Evolutionary conservation across 768 basidiomycete genomes (phyloP), one percentile per base, ranked within the genome.

Genomic region (Imleria badia): DNA sequence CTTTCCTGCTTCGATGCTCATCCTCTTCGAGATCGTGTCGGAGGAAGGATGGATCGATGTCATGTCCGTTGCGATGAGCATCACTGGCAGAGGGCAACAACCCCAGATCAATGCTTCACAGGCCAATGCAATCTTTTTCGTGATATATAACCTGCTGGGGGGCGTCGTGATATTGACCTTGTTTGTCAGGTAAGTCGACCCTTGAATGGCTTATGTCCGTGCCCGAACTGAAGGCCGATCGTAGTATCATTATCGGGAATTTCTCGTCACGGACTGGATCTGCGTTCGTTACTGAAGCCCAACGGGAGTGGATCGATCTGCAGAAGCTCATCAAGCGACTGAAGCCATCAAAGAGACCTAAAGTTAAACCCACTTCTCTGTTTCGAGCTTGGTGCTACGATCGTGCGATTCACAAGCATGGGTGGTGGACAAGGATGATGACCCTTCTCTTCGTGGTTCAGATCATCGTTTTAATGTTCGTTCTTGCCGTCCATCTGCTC

Each of bases 41-140:
- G 74, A 97, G 46, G 95, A 97, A 72, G 96, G 96, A 3, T 98
- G 95, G 96, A 81, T 91, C 19, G 91, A 94, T 66, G 96, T 94
- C 44, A 89, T 96, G 88, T 73, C 72, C 26, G 79, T 86, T 20
- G 87, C 87, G 3, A 89, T 89, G 69, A 83, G 85, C 59, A 87
- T 97, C 58, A 85, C 81, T 0, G 91, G 87, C 6, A 67, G 56
- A 22, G 83, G 83, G 26, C 71, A 72, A 51, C 94, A 97, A 66
- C 91, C 93, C 1, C 72, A 80, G 55, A 78, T 73, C 39, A 89
- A 95, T 56, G 82, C 80, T 2, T 81, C 87, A 1, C 89, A 91
- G 58, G 81, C 76, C 60, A 96, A 98, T 66, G 90, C 91, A 0
- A 81, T 98, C 43, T 97, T 95, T 69, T 93, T 96, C 75, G 71